These are phyloP conservation scores for Globisporangium barbulae DNA, from an alignment of 352 stramenopile species.

Conservation along the genomic window DNA sequence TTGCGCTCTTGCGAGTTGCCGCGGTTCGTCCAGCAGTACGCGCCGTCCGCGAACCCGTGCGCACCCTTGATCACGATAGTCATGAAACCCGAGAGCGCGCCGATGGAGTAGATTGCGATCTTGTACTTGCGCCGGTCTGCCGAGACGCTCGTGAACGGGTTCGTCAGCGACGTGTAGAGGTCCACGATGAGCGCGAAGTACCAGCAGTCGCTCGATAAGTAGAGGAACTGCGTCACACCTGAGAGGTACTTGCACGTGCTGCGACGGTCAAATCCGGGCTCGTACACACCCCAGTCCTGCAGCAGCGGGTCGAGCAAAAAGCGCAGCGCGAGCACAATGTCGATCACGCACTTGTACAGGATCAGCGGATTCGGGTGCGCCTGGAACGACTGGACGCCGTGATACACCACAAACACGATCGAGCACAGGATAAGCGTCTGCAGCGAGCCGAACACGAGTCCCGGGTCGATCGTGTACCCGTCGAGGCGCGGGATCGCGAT, in stretches of 20 bases:
- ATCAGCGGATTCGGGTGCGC: constrained; percentile 82
- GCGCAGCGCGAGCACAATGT: constrained; percentile 61
- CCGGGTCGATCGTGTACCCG: constrained; percentile 84
- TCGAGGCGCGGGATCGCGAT: constrained; percentile 46
- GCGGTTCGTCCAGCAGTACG: constrained; percentile 79
- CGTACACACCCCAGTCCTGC: constrained; percentile 48
- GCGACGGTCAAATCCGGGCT: constrained; percentile 5
- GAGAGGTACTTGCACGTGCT: constrained; percentile 57
- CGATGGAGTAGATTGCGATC: constrained; percentile 46
- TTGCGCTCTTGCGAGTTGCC: constrained; percentile 39
- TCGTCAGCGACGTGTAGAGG: constrained; percentile 71
- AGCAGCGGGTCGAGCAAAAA: constrained; percentile 75
- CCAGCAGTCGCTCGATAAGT: constrained; percentile 75
- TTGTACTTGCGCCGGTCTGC: constrained; percentile 62
- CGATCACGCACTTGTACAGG: constrained; percentile 78
- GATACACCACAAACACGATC: constrained; percentile 77
- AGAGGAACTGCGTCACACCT: constrained; percentile 74
- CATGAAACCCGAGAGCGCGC: constrained; percentile 37
- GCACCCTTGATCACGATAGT: constrained; percentile 28
- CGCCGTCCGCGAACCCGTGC: constrained; percentile 65
- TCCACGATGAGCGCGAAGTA: constrained; percentile 82
- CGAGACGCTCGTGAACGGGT: constrained; percentile 84
- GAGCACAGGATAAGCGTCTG: constrained; percentile 66
- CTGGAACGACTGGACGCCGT: constrained; percentile 74
- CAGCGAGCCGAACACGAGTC: constrained; percentile 71